Evolutionary conservation across 2,329 filamentous ascomycete genomes (phyloP), one percentile per base, ranked within the genome.

Genomic region (Botrytis byssoidea): DNA sequence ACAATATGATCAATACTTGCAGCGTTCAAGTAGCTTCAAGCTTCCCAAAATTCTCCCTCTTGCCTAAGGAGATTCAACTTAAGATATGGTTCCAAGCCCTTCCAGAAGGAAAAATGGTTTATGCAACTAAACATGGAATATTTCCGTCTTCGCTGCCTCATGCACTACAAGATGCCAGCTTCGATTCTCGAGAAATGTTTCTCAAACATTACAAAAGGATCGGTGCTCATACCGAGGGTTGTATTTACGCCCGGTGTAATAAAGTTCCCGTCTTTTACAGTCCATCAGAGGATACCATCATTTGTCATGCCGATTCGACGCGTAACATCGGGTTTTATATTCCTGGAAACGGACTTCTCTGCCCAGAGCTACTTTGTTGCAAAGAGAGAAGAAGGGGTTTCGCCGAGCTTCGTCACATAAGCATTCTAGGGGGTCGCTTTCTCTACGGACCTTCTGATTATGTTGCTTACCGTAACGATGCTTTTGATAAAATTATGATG

Each of bases 1-100:
- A 48, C 22, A 9, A 22, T 25, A 25, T 1, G 10, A n/a, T n/a
- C 9, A n/a, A n/a, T n/a, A 0, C 1, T 16, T 2, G 0, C 5
- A 55, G 12, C 25, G 5, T n/a, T 55, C 12, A 12, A 16, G 12
- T n/a, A 0, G 4, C 4, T 55, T 44, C 42, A 7, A n/a, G 12
- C 51, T 55, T 29, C 25, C 51, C 51, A 7, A 55, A 55, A 7
- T 18, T 29, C 6, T 3, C n/a, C n/a, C 51, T 55, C 25, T 16
- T 55, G 0, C 51, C 51, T 16, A 55, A n/a, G 14, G n/a, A 55
- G n/a, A 55, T 29, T 18, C 14, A 55, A 55, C n/a, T n/a, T 29
- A 18, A 29, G 14, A 55, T 29, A 55, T 55, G 14, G 14, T 29
- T 55, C 14, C 51, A 29, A 16, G 12, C 51, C n/a, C 25, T 55